Percentiles rank a stretch among this genome's conserved stretches.
These are phyloP conservation scores for Fusarium beomiforme DNA, from an alignment of 2,329 filamentous ascomycete species.

Conservation along the genomic window DNA sequence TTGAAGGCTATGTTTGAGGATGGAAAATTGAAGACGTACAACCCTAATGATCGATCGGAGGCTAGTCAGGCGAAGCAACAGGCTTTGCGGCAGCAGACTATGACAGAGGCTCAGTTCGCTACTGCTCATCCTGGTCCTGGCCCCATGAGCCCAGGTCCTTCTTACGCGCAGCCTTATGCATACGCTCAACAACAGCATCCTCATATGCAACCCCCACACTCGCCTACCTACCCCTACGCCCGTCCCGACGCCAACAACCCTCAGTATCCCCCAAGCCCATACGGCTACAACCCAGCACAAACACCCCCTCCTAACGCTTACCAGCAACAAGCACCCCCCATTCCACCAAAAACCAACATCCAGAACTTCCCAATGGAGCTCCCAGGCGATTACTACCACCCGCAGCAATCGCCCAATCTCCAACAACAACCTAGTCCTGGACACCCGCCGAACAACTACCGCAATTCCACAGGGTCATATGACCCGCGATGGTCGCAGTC, in stretches of 20 bases:
- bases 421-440: conserved; percentile 38
- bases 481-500: conserved; percentile 57
- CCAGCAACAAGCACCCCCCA: conserved; percentile 38
- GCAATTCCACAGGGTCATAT: conserved; percentile 37
- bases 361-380: conserved; percentile 53
- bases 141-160: conserved; percentile 26
- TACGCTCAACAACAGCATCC: conserved; percentile 30
- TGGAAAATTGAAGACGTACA: conserved; percentile 69
- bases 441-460: conserved; percentile 30
- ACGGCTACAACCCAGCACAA: conserved; percentile 34
- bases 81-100: conserved; percentile 51
- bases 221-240: conserved; percentile 31
- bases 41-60: conserved; percentile 61
- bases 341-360: conserved; percentile 38
- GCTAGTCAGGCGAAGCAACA: conserved; percentile 38
- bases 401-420: conserved; percentile 48
- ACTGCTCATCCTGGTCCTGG: background rate
- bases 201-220: conserved; percentile 38
- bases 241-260: conserved; percentile 23
- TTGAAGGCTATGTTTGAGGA: conserved; percentile 75
- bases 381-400: conserved; percentile 60
- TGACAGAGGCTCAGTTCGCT: background rate
- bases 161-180: conserved; percentile 40
- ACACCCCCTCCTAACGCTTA: conserved; percentile 28
- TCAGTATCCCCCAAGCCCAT: conserved; percentile 33